Conservation (phyloP, 768 basidiomycete species). For the Leucosporidium creatinivorum region DNA sequence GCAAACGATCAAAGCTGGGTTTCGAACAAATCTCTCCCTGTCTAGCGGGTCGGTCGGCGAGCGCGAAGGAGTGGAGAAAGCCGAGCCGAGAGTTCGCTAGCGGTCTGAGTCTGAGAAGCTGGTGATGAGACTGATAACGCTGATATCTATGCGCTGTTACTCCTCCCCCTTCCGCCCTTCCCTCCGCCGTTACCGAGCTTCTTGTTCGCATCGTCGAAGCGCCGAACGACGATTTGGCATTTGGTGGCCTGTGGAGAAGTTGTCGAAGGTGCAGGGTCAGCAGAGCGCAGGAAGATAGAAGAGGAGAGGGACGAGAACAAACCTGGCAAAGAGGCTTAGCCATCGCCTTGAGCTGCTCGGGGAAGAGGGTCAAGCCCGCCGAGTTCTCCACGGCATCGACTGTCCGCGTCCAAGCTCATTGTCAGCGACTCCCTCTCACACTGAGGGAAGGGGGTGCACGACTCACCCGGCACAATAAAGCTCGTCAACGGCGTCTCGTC, state of each 20-base stretch:
- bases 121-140: too few species aligned
- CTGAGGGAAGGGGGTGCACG: too few species aligned
- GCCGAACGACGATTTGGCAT: slow-evolving; percentile 77
- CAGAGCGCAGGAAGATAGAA: too few species aligned
- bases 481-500: slow-evolving; percentile 70
- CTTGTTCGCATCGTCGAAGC: slow-evolving; percentile 68
- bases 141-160: too few species aligned
- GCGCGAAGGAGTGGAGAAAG: too few species aligned
- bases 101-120: too few species aligned
- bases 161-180: neutral
- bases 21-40: too few species aligned
- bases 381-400: slow-evolving; percentile 81
- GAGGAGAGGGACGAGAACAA: neutral
- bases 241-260: slow-evolving; percentile 54
- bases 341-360: slow-evolving; percentile 60
- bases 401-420: slow-evolving; percentile 39
- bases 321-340: slow-evolving; percentile 2
- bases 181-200: slow-evolving; percentile 16
- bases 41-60: too few species aligned
- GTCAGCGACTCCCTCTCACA: too few species aligned
- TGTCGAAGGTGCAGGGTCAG: too few species aligned
- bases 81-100: too few species aligned
- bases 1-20: too few species aligned
- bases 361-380: slow-evolving; percentile 85
- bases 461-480: slow-evolving; percentile 73